Evolutionary conservation across 768 basidiomycete genomes (phyloP), one percentile per base, ranked within the genome.

Genomic region (Lactarius trivialis): DNA sequence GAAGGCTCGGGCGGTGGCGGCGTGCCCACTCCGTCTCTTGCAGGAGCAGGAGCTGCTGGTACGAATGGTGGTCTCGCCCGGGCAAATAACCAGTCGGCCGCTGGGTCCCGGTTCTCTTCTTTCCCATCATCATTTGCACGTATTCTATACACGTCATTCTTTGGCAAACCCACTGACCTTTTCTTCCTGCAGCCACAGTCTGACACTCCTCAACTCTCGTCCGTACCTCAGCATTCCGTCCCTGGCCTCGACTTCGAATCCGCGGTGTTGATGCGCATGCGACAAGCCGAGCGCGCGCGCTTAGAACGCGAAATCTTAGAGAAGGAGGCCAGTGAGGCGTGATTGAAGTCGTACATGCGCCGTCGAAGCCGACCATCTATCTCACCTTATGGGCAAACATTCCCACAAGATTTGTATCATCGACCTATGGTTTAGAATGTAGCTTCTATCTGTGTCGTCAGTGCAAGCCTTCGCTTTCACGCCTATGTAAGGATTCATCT

Each of bases 301-400:
- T 70, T 94, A 28, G 91, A 93, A 71, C 77, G 82, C 61, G 89
- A 91, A 71, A 90, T 91, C 65, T 72, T 82, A 41, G 88, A 89
- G 69, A 79, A 82, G 57, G 89, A 91, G 67, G 84, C 81, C 6
- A 73, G 72, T 37, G 80, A 80, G 61, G 28, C 55, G 28, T 63
- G 41, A 64, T 17, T 14, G 21, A 12, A n/a, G 15, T 32, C 24
- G 8, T 28, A 50, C 39, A 45, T 36, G 41, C 32, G 12, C 39
- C 17, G 28, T 39, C 28, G 37, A 41, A 7, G 30, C 12, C n/a
- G 32, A n/a, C 24, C 15, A 14, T 28, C 48, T 41, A 14, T 28
- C 48, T 41, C 19, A n/a, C 21, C n/a, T 21, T 21, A 45, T 4
- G n/a, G n/a, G 11, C 43, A 21, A 45, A 21, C 43, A 12, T 21